Evolutionary conservation across 75 land plant species (phyloP).

Genomic region (Gnetum montanum): DNA sequence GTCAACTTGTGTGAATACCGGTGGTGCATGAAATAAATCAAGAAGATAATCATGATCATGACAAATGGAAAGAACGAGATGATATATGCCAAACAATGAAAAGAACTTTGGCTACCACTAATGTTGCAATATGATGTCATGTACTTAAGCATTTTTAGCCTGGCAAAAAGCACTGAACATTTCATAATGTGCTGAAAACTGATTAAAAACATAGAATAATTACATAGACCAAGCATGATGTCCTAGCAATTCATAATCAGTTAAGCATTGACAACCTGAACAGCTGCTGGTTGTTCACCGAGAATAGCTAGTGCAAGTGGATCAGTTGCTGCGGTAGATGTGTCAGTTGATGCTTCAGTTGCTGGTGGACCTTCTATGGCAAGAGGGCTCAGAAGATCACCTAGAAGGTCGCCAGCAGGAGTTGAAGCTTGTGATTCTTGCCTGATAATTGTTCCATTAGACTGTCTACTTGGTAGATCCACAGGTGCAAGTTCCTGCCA

Average conservation of each 20-base stretch:
- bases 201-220: background rate
- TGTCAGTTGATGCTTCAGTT: constrained; percentile 16
- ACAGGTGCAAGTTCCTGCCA: constrained; percentile 26
- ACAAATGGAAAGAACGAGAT: too few species aligned
- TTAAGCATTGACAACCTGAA: too few species aligned
- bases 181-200: background rate
- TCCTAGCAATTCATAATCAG: too few species aligned
- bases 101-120: too few species aligned
- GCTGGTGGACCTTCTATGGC: constrained; percentile 92
- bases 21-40: too few species aligned
- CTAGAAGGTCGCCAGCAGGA: constrained; percentile 71
- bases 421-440: constrained; percentile 26
- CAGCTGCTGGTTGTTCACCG: constrained; percentile 43
- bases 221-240: too few species aligned
- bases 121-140: too few species aligned
- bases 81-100: too few species aligned
- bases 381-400: constrained; percentile 77
- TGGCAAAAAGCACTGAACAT: background rate
- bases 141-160: too few species aligned
- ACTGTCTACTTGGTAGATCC: constrained; percentile 19
- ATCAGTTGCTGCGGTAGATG: constrained; percentile 24
- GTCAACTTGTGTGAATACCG: too few species aligned
- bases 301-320: constrained; percentile 70
- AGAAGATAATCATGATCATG: too few species aligned
- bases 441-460: constrained; percentile 33